A percentile compares a stretch with the other conserved stretches of the same genome.
Evolutionary conservation across 164 flowering plant genomes (phyloP).

Genomic region (Chimonanthus salicifolius): DNA sequence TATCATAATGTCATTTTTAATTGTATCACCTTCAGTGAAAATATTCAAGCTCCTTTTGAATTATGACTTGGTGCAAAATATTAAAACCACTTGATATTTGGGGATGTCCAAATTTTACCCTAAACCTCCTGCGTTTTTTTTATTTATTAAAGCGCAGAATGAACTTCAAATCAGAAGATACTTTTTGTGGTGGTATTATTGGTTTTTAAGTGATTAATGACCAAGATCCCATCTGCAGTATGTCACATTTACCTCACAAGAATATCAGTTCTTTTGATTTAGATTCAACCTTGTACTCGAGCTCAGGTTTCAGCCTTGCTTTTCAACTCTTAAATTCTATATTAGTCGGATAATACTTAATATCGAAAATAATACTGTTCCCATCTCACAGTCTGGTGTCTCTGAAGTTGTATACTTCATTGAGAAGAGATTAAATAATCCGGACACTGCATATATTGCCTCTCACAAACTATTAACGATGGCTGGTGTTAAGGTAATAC

Average conservation of each 20-base stretch:
- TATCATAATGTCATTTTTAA: too few species aligned
- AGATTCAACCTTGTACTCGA: too few species aligned
- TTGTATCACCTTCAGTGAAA: too few species aligned
- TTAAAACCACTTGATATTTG: background rate
- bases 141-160: too few species aligned
- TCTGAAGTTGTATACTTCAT: constrained; percentile 82
- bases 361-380: constrained; percentile 4
- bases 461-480: constrained; percentile 71
- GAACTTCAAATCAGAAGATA: too few species aligned
- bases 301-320: background rate
- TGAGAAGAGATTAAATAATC: constrained; percentile 59
- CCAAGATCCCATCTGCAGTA: background rate
- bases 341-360: background rate
- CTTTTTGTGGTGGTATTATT: too few species aligned
- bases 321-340: background rate
- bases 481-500: constrained; percentile 80
- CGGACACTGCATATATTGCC: constrained; percentile 61
- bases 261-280: background rate
- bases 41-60: too few species aligned
- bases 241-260: background rate
- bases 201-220: too few species aligned
- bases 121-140: background rate
- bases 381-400: constrained; percentile 70
- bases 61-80: background rate
- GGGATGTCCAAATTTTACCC: background rate